Evolutionary conservation across 1,139 yeast genomes (phyloP).

Genomic region (Taphrina betulina): DNA sequence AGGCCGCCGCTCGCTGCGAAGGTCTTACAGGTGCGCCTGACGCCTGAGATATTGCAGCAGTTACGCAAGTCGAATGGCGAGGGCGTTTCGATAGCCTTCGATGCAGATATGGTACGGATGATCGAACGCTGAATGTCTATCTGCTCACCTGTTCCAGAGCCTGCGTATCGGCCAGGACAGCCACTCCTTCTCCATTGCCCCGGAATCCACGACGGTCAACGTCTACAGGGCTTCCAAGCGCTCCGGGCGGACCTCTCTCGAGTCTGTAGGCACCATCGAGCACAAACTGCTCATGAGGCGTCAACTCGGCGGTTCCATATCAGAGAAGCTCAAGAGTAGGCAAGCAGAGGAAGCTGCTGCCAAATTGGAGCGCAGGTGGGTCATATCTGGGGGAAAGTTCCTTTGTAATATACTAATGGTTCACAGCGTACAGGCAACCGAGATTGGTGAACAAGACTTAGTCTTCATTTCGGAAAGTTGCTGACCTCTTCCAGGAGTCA

Average conservation of each 20-base stretch:
- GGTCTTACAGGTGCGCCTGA: slow-evolving; percentile 19
- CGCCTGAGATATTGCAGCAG: slow-evolving; percentile 24
- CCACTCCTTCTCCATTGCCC: slow-evolving; percentile 11
- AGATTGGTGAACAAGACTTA: too few species aligned
- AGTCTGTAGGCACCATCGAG: slow-evolving; percentile 21
- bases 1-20: slow-evolving; percentile 4
- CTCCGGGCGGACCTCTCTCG: not conserved
- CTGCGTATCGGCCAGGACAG: slow-evolving; percentile 1
- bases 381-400: not conserved
- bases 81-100: slow-evolving; percentile 8
- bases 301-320: slow-evolving; percentile 17
- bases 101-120: slow-evolving; percentile 7
- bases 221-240: slow-evolving; percentile 7
- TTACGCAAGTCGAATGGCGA: not conserved
- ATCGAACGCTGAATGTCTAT: too few species aligned
- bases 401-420: not conserved
- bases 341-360: slow-evolving; percentile 32
- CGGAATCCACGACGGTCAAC: slow-evolving; percentile 9
- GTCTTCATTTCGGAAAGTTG: too few species aligned
- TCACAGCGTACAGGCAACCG: slow-evolving; percentile 19
- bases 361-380: slow-evolving; percentile 31
- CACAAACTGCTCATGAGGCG: slow-evolving; percentile 30
- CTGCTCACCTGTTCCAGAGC: too few species aligned
- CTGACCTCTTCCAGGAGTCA: too few species aligned
- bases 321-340: slow-evolving; percentile 30